Evolutionary conservation across 1,284 basidiomycete genomes (phyloP).

Genomic region (Malassezia yamatoensis): DNA sequence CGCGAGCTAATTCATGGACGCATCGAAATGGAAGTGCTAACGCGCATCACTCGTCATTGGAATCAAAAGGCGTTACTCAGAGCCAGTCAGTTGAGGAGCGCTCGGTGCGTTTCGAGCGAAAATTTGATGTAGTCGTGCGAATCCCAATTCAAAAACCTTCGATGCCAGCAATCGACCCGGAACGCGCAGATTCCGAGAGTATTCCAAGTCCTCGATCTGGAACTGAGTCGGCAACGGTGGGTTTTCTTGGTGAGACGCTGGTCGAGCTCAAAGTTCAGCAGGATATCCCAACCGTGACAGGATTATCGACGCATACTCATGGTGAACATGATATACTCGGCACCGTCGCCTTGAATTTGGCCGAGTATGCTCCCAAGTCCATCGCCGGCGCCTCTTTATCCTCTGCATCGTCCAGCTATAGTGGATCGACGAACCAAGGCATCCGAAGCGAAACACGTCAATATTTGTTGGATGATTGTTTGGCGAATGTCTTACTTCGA

Average conservation of each 20-base stretch:
- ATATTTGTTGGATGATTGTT: constrained; percentile 63
- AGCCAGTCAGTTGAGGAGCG: constrained; percentile 21
- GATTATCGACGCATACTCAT: background rate
- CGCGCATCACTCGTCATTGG: background rate
- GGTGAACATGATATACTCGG: constrained; percentile 1
- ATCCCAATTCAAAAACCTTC: constrained; percentile 30
- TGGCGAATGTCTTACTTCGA: constrained; percentile 66
- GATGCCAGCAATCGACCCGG: background rate
- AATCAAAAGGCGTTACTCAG: background rate
- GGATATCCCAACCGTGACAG: background rate
- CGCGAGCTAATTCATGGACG: background rate
- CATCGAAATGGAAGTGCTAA: no score
- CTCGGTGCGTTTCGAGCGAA: constrained; percentile 31
- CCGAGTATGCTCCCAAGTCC: constrained; percentile 62
- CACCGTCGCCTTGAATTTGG: constrained; percentile 55
- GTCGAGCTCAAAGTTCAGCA: constrained; percentile 8
- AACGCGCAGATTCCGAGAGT: constrained; percentile 1
- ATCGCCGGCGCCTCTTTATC: constrained; percentile 19
- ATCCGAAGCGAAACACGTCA: constrained; percentile 54
- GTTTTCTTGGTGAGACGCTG: constrained; percentile 2
- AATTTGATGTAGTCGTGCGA: constrained; percentile 30
- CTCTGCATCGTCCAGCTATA: background rate
- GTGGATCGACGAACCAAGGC: background rate
- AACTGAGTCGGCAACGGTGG: background rate
- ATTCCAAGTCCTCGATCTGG: background rate